Conservation (phyloP, 2,329 filamentous ascomycete species). For the Alternaria viburni region DNA sequence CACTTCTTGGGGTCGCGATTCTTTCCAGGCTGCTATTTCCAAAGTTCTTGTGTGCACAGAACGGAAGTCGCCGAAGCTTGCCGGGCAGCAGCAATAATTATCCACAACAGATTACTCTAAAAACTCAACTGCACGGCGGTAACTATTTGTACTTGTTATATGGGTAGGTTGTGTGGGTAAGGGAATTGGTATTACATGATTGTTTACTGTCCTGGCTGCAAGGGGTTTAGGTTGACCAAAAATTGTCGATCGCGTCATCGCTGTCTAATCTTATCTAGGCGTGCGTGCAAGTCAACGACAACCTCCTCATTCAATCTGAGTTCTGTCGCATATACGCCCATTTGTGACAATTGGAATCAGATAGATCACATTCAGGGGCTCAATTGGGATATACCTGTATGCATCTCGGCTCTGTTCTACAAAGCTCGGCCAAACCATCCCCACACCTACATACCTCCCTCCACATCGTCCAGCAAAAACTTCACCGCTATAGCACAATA, state of each 20-base stretch:
- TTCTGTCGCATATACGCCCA: no score
- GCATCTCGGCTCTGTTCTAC: not conserved
- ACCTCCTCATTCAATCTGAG: no score
- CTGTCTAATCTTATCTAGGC: conserved; percentile 1
- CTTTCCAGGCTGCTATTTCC: not conserved
- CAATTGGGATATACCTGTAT: no score
- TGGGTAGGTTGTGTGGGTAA: not conserved
- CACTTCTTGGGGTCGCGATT: not conserved
- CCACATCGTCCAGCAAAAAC: not conserved
- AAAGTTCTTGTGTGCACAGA: not conserved
- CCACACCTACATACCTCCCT: not conserved
- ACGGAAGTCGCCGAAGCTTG: conserved; percentile 8
- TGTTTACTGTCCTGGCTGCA: not conserved
- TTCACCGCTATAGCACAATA: no score
- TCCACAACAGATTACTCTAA: no score
- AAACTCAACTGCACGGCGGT: no score
- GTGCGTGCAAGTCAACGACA: no score
- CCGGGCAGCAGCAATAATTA: not conserved
- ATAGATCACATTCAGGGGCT: no score
- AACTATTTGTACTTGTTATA: not conserved
- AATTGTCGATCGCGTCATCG: conserved; percentile 13
- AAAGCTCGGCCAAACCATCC: not conserved
- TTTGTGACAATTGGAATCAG: no score
- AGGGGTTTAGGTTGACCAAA: conserved; percentile 8
- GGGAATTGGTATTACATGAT: not conserved